Percentiles rank a stretch among this genome's conserved stretches.
Evolutionary conservation across 257 asterid genomes (phyloP).

Genomic region (Knoxia roxburghii): DNA sequence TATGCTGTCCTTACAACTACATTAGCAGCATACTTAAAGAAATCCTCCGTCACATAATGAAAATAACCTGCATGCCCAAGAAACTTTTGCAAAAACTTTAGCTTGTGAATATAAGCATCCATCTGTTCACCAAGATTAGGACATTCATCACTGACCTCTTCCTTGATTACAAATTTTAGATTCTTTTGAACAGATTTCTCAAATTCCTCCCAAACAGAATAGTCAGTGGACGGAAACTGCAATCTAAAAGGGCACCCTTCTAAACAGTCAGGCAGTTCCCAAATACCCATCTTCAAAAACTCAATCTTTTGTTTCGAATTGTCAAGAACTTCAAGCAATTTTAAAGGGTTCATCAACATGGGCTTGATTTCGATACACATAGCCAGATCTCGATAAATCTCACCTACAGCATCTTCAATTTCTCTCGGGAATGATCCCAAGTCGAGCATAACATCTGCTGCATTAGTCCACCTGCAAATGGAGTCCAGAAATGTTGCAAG

Average conservation of each 20-base stretch:
- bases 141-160: neutral
- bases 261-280: neutral
- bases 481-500: neutral
- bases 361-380: neutral
- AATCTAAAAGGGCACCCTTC: neutral
- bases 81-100: neutral
- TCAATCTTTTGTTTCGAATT: neutral
- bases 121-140: neutral
- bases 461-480: neutral
- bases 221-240: neutral
- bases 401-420: neutral
- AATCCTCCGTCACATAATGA: neutral
- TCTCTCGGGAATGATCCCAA: neutral
- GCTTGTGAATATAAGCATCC: neutral
- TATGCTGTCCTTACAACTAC: neutral
- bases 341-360: neutral
- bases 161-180: neutral
- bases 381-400: neutral
- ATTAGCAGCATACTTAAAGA: neutral
- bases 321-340: neutral
- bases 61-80: neutral
- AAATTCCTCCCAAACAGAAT: neutral
- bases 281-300: neutral
- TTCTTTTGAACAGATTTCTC: constrained; percentile 1
- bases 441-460: neutral